Evolutionary conservation across 2,329 filamentous ascomycete species (phyloP), one percentile per base, ranked within the genome.

Genomic region (Aspergillus costaricaensis): DNA sequence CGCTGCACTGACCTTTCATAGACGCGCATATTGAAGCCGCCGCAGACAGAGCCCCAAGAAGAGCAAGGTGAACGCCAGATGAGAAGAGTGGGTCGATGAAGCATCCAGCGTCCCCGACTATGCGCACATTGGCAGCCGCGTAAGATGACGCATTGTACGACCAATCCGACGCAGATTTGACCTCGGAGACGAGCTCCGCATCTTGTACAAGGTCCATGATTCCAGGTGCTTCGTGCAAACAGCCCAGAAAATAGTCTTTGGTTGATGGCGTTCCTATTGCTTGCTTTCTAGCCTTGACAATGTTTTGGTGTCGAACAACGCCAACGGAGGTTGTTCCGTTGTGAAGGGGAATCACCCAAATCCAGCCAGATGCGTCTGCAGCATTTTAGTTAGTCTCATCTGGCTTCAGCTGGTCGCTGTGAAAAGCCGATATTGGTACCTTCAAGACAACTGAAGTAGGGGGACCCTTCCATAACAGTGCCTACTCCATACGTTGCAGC

Each of bases 71-170:
- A 3, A 80, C 74, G 9, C 81, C 81, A 0, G 80, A 83, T 0
- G 79, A 81, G 68, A 83, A 83, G 59, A 75, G 78, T 0, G 80
- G 80, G 59, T 83, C 81, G 60, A 83, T 81, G 62, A 83, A 83
- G 62, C 76, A 79, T 1, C 79, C 81, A 0, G 81, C 81, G 60
- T 83, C 81, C 1, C 81, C 81, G 5, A 69, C 74, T 10, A 82
- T 73, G 17, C 80, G 80, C 3, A 73, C 64, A 56, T 76, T 61
- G 1, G 76, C 74, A n/a, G 68, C 57, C 1, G 79, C 75, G 62
- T 84, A 84, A 0, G 68, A 59, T 0, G 76, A 73, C 4, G 82
- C 76, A 49, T 70, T 79, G 65, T 83, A 83, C 0, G 81, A 83
- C 70, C 71, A 83, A 67, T 83, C 81, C 0, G 80, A 79, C 1